These are phyloP conservation scores for Craspedostauros australis DNA, from an alignment of 108 stramenopile genomes.

Conservation along the genomic window DNA sequence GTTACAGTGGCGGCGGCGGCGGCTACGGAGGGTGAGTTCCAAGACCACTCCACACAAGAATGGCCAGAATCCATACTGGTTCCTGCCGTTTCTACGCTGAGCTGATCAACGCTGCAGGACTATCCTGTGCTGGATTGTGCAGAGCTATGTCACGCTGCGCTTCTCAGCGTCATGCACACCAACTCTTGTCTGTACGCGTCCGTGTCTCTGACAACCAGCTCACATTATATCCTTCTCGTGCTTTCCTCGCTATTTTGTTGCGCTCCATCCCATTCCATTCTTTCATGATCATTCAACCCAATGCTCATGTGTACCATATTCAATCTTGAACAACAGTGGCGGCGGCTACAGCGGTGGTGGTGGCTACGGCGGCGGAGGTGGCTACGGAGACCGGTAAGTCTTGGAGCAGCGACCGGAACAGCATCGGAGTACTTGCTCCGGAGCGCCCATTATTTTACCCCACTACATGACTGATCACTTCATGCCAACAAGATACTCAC, in stretches of 20 bases:
- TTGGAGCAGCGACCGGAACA: not conserved
- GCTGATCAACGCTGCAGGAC: too few species aligned
- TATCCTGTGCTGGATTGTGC: too few species aligned
- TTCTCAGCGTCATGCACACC: too few species aligned
- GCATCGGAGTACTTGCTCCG: not conserved
- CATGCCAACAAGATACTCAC: not conserved
- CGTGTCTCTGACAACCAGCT: too few species aligned
- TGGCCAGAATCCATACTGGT: too few species aligned
- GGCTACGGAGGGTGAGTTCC: slow-evolving; percentile 20
- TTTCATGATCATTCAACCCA: not conserved
- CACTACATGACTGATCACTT: not conserved
- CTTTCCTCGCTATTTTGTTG: not conserved
- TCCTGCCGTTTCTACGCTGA: too few species aligned
- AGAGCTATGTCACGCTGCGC: too few species aligned
- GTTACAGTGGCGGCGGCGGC: slow-evolving; percentile 30
- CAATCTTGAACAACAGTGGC: not conserved
- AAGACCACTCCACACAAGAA: too few species aligned
- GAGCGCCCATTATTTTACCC: not conserved
- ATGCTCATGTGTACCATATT: too few species aligned
- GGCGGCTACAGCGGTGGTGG: slow-evolving; percentile 11
- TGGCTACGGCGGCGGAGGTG: slow-evolving; percentile 44
- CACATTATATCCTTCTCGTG: not conserved
- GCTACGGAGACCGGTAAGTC: slow-evolving; percentile 10
- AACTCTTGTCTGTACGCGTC: too few species aligned
- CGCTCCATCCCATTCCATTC: not conserved